These are phyloP conservation scores for Emydomyces testavorans DNA, from an alignment of 2,329 filamentous ascomycete genomes.

Conservation along the genomic window DNA sequence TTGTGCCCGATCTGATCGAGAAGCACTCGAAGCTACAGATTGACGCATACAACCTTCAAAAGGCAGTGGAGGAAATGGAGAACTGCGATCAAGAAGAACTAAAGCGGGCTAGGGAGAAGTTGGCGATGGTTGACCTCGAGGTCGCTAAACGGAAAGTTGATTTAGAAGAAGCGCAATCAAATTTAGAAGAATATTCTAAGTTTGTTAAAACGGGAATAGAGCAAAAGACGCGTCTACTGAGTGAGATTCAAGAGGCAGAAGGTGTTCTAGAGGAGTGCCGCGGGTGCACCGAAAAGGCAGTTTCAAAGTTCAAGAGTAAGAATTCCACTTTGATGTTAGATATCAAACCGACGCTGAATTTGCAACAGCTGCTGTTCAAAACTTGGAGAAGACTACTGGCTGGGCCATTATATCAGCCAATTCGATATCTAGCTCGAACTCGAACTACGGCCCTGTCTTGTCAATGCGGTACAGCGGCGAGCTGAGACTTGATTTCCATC, in stretches of 20 bases:
- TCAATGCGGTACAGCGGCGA: constrained; percentile 35
- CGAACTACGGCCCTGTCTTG: constrained; percentile 26
- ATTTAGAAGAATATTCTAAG: constrained; percentile 56
- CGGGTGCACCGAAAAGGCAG: constrained; percentile 76
- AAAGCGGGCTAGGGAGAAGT: constrained; percentile 55
- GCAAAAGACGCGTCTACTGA: constrained; percentile 56
- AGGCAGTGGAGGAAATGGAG: constrained; percentile 51
- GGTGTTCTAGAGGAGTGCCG: constrained; percentile 75
- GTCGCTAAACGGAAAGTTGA: constrained; percentile 57
- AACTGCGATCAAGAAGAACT: constrained; percentile 69
- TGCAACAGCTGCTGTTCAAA: constrained; percentile 28
- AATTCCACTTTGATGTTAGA: neutral
- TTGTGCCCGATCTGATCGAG: constrained; percentile 54
- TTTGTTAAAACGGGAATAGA: constrained; percentile 52
- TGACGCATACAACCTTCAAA: constrained; percentile 57
- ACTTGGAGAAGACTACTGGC: constrained; percentile 34
- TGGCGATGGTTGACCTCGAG: constrained; percentile 54
- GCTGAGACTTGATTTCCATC: constrained; percentile 35
- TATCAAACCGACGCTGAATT: neutral
- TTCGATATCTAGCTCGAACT: constrained; percentile 20
- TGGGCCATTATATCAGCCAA: constrained; percentile 35
- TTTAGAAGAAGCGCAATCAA: constrained; percentile 53
- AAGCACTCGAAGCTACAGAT: constrained; percentile 50
- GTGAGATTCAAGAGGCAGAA: constrained; percentile 72
- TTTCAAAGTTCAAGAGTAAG: constrained; percentile 64